Conservation (phyloP, 768 basidiomycete genomes). For the Glaciozyma martinii region DNA sequence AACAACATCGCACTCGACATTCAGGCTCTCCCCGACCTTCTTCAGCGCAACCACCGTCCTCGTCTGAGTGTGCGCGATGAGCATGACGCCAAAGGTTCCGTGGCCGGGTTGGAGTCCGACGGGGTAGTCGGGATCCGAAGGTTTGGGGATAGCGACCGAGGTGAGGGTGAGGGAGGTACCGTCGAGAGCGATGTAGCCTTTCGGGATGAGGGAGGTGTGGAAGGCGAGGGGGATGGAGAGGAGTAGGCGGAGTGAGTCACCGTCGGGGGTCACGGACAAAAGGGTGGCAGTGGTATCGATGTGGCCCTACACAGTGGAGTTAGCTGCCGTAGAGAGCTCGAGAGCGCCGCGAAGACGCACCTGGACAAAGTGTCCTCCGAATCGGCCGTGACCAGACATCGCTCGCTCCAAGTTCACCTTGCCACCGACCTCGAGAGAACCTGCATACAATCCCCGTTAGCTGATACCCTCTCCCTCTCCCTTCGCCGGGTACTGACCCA, state of each 20-base stretch:
- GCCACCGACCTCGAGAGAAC: slow-evolving; percentile 66
- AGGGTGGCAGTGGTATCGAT: slow-evolving; percentile 82
- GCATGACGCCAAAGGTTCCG: slow-evolving; percentile 75
- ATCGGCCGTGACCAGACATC: slow-evolving; percentile 79
- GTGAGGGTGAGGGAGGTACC: slow-evolving; percentile 90
- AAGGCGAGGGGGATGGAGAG: slow-evolving; percentile 53
- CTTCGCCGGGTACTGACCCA: slow-evolving; percentile 50
- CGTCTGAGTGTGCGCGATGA: slow-evolving; percentile 86
- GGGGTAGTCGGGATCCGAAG: slow-evolving; percentile 34
- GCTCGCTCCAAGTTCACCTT: slow-evolving; percentile 88
- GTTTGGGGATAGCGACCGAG: slow-evolving; percentile 52
- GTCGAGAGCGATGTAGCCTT: slow-evolving; percentile 90
- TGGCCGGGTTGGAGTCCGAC: slow-evolving; percentile 1
- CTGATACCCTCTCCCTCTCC: neutral
- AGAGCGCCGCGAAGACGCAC: slow-evolving; percentile 42
- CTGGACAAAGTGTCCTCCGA: slow-evolving; percentile 98
- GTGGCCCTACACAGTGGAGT: slow-evolving; percentile 57
- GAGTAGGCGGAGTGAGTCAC: slow-evolving; percentile 73
- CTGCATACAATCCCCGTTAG: slow-evolving; percentile 42
- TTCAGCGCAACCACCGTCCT: slow-evolving; percentile 76
- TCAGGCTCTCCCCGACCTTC: slow-evolving; percentile 66
- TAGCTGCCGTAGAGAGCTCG: neutral
- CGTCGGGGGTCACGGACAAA: slow-evolving; percentile 57
- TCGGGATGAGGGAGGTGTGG: slow-evolving; percentile 61
- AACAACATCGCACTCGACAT: slow-evolving; percentile 91